Percentiles rank a stretch among this genome's conserved stretches.
Evolutionary conservation across 2,329 filamentous ascomycete species (phyloP).

Genomic region (Epichloe uncinata): DNA sequence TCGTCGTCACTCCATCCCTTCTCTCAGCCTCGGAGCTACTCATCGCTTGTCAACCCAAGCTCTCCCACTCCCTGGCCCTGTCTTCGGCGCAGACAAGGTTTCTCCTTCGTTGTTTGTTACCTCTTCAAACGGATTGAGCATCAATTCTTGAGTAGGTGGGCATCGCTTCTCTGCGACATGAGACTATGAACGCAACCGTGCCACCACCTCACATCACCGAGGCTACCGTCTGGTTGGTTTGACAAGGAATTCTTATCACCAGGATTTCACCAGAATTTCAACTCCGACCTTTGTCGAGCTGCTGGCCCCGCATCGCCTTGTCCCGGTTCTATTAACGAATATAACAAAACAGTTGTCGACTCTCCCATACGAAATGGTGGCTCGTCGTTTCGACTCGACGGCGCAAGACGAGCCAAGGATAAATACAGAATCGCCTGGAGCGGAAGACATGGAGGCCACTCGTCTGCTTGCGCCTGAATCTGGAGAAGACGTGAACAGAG

Average conservation of each 20-base stretch:
- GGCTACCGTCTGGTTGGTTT: not conserved
- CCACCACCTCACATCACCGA: not conserved
- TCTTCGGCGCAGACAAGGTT: not conserved
- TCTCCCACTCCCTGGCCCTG: not conserved
- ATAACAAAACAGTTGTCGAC: not conserved
- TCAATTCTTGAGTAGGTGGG: not conserved
- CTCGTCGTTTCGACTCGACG: not conserved
- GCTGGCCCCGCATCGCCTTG: not conserved
- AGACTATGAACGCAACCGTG: not conserved
- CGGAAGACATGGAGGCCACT: constrained; percentile 1
- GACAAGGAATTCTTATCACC: not conserved
- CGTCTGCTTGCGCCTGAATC: constrained; percentile 2
- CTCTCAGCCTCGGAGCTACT: not conserved
- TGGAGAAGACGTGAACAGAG: not conserved
- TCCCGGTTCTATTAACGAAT: not conserved
- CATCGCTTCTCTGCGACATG: not conserved
- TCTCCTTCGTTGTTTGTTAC: not conserved
- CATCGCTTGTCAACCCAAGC: constrained; percentile 1
- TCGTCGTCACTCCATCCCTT: not conserved
- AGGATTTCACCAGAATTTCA: not conserved
- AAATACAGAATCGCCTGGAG: not conserved
- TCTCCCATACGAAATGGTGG: not conserved
- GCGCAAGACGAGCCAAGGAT: not conserved
- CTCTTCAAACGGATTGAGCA: not conserved
- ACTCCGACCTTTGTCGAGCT: not conserved